Base-by-base conservation (phyloP, 768 basidiomycete genomes). In the Strobilomyces confusus region DNA sequence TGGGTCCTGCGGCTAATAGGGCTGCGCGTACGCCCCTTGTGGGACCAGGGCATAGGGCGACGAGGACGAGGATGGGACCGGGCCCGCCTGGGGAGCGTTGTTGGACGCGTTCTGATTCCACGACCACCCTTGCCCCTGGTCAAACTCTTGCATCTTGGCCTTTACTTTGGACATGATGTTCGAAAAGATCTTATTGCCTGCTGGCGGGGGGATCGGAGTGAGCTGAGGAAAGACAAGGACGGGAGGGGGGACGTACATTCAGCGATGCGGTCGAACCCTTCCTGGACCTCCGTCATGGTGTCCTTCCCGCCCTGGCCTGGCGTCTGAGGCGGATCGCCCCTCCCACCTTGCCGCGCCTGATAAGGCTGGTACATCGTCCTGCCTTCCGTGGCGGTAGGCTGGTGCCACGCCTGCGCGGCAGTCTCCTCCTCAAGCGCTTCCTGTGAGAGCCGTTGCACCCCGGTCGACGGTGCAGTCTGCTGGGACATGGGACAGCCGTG, bases 71-170 rank as follows among this genome's bases (percentile, higher is more conserved):
- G 26, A 26, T 26, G 58, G 40, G 6, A 45, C 17, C n/a, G 45
- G 23, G 15, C 11, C 36, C 19, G 44, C 22, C 32, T 34, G 49
- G 30, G 26, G 23, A 11, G 22, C 4, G 29, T 61, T 58, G 9
- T 42, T 25, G 3, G 52, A 41, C 33, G 44, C 40, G 4, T 37
- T 49, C 54, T 63, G 59, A 11, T 58, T 44, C 23, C 62, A 56
- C 8, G 55, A 51, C 49, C 58, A 37, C 22, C 64, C 61, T 42
- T 67, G 61, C 17, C 65, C 64, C 61, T 83, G 81, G 36, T 92
- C 89, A 56, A 82, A 83, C 61, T 92, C 91, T 62, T 87, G 85
- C 54, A 92, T 82, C 78, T 92, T 92, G 6, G 88, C 83, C 64
- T 83, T 91, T 43, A 91, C 87, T 66, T 87, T 92, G 34, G 81